Percentiles rank a stretch among this genome's conserved stretches.
These are phyloP conservation scores for Saturnispora dispora DNA, from an alignment of 805 yeast genomes.

Conservation along the genomic window DNA sequence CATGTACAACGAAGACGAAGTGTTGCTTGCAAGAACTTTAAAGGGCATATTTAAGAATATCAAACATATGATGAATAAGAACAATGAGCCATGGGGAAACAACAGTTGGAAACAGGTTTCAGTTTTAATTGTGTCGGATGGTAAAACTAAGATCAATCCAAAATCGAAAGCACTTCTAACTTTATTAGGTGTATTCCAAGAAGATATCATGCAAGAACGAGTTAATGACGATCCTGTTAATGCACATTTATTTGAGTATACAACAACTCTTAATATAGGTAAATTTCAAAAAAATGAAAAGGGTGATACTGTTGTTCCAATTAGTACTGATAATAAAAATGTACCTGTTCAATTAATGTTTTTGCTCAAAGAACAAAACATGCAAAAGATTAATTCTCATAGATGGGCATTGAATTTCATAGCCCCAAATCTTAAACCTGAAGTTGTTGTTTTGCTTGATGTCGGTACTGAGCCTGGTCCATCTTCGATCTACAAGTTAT, in stretches of 20 bases:
- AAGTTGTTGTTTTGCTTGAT: conserved; percentile 74
- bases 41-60: conserved; percentile 88
- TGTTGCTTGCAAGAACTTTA: conserved; percentile 70
- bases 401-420: conserved; percentile 94
- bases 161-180: conserved; percentile 72
- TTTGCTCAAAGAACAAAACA: conserved; percentile 81
- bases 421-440: conserved; percentile 73
- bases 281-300: conserved; percentile 33
- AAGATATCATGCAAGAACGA: conserved; percentile 85
- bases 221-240: conserved; percentile 74
- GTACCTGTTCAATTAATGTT: conserved; percentile 83
- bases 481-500: conserved; percentile 77
- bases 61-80: conserved; percentile 51
- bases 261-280: conserved; percentile 75
- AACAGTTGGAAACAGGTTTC: conserved; percentile 92
- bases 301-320: conserved; percentile 48
- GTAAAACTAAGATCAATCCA: conserved; percentile 73
- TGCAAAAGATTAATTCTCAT: conserved; percentile 87
- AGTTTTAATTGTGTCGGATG: conserved; percentile 83
- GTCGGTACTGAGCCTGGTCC: conserved; percentile 91
- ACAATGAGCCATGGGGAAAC: conserved; percentile 66
- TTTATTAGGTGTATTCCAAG: conserved; percentile 84
- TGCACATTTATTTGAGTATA: conserved; percentile 88
- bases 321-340: conserved; percentile 44
- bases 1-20: conserved; percentile 87